Conservation (phyloP, 768 basidiomycete species). For the Leccinum pellstonianum region DNA sequence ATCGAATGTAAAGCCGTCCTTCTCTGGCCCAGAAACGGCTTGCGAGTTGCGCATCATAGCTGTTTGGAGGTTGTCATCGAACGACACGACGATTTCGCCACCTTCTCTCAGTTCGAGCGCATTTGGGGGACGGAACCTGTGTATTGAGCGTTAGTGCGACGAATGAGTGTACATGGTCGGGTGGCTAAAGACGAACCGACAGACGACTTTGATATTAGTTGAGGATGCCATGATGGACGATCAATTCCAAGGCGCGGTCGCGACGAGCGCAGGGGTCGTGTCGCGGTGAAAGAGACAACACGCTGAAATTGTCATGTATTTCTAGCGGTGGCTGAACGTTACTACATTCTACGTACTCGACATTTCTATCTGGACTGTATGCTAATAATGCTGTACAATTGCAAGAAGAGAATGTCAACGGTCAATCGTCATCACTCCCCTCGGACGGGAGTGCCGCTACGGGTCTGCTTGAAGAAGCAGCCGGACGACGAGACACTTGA, state of each 20-base stretch:
- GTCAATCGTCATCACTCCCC: constrained; percentile 48
- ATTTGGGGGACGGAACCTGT: constrained; percentile 93
- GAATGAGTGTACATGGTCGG: background rate
- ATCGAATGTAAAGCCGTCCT: constrained; percentile 97
- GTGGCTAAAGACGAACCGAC: constrained; percentile 68
- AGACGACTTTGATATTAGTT: constrained; percentile 98
- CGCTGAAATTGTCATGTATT: constrained; percentile 13
- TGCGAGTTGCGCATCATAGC: constrained; percentile 75
- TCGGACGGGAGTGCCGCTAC: constrained; percentile 35
- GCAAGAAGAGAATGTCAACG: constrained; percentile 2
- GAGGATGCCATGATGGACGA: constrained; percentile 61
- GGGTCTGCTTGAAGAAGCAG: constrained; percentile 49
- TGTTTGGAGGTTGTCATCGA: constrained; percentile 83
- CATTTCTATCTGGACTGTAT: constrained; percentile 6
- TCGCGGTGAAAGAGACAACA: constrained; percentile 22
- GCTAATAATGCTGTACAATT: constrained; percentile 23
- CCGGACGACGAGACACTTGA: constrained; percentile 49
- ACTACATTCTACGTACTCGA: constrained; percentile 1
- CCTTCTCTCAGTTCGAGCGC: constrained; percentile 86
- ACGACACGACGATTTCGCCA: constrained; percentile 85
- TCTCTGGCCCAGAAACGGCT: constrained; percentile 80
- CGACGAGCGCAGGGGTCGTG: constrained; percentile 17
- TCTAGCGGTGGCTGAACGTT: constrained; percentile 31
- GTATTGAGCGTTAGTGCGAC: constrained; percentile 8
- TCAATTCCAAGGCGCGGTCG: constrained; percentile 22